Percentiles rank a stretch among this genome's conserved stretches.
Evolutionary conservation across 2,329 filamentous ascomycete genomes (phyloP).

Genomic region (Calonectria leucothoes): DNA sequence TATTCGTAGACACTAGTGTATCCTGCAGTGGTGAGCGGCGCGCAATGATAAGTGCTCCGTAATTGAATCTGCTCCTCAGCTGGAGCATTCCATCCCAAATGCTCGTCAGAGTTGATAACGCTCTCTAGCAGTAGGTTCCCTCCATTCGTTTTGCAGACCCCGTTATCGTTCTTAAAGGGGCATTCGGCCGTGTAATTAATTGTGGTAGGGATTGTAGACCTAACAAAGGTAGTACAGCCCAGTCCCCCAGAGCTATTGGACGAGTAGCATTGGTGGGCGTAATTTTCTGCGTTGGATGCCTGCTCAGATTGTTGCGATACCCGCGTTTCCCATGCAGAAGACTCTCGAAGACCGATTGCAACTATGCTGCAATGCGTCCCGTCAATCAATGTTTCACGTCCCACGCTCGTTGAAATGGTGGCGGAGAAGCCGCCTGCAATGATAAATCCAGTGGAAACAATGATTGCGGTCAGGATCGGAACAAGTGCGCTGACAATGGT

Average conservation of each 20-base stretch:
- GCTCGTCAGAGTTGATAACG: background rate
- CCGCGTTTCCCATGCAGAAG: background rate
- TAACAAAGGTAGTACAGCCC: background rate
- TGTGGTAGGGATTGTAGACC: background rate
- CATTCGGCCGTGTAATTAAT: background rate
- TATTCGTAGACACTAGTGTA: background rate
- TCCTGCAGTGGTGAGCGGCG: background rate
- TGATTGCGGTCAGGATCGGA: background rate
- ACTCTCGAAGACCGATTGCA: background rate
- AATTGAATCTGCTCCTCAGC: background rate
- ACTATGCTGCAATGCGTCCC: background rate
- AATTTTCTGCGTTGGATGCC: background rate
- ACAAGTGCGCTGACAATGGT: background rate
- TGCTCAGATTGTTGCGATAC: background rate
- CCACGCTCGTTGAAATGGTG: background rate
- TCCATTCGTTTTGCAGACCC: background rate
- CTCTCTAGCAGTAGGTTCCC: background rate
- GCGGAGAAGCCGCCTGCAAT: slow-evolving; percentile 1
- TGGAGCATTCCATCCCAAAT: background rate
- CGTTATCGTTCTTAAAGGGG: background rate
- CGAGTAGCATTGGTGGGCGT: background rate
- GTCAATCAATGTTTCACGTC: background rate
- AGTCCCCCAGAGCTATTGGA: background rate
- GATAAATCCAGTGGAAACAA: background rate
- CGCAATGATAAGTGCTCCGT: background rate